Percentiles rank a stretch among this genome's conserved stretches.
Conservation (phyloP, 2,329 filamentous ascomycete genomes). For the Elsinoe australis region DNA sequence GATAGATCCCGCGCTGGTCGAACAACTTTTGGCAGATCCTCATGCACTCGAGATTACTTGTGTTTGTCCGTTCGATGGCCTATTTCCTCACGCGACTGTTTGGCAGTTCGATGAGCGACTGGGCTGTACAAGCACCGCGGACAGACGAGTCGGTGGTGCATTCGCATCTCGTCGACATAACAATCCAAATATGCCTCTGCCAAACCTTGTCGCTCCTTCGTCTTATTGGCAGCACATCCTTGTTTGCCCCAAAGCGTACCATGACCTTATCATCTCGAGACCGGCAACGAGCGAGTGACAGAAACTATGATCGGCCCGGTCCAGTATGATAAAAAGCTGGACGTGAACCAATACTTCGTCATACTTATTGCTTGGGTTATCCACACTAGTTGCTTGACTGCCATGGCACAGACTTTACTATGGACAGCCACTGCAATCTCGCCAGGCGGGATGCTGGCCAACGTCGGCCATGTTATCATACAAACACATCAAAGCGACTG, state of each 20-base stretch:
- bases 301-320: conserved; percentile 6
- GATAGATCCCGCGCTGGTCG: conserved; percentile 1
- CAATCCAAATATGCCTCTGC: too few species aligned
- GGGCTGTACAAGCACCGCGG: background rate
- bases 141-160: too few species aligned
- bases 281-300: background rate
- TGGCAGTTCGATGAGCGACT: background rate
- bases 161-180: too few species aligned
- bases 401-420: conserved; percentile 3
- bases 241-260: conserved; percentile 1
- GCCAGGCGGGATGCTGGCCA: conserved; percentile 13
- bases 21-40: conserved; percentile 14
- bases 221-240: conserved; percentile 7
- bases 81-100: background rate
- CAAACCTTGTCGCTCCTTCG: too few species aligned
- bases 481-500: conserved; percentile 13
- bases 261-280: conserved; percentile 2
- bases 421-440: conserved; percentile 14
- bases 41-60: conserved; percentile 6
- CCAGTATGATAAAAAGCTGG: background rate
- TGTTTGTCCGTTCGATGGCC: background rate
- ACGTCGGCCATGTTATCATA: conserved; percentile 6
- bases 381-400: background rate
- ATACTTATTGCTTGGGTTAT: background rate
- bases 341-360: conserved; percentile 5